A percentile compares a stretch with the other conserved stretches of the same genome.
Evolutionary conservation across 2,329 filamentous ascomycete species (phyloP).

Genomic region (Plectosphaerella cucumerina): DNA sequence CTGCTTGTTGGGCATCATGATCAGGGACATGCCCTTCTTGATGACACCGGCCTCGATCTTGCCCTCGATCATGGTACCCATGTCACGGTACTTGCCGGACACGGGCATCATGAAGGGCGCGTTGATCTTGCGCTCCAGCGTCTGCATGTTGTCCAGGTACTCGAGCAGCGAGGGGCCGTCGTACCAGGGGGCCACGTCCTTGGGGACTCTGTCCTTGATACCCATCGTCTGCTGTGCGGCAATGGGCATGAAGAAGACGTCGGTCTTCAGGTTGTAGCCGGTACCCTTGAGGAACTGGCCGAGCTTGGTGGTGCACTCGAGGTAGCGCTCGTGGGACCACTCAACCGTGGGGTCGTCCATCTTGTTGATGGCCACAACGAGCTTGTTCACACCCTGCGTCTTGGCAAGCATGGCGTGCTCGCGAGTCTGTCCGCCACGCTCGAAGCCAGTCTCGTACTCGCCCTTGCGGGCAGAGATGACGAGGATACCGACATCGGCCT

Average conservation of each 20-base stretch:
- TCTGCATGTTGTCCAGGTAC: constrained; percentile 90
- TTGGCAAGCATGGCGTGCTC: constrained; percentile 98
- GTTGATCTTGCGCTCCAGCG: constrained; percentile 91
- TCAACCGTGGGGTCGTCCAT: constrained; percentile 98
- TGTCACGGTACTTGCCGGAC: constrained; percentile 91
- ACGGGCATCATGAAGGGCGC: constrained; percentile 99
- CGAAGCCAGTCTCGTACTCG: constrained; percentile 98
- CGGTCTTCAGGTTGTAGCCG: constrained; percentile 90
- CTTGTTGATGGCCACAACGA: constrained; percentile 95
- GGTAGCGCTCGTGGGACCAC: constrained; percentile 90
- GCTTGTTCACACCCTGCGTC: constrained; percentile 96
- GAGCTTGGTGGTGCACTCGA: constrained; percentile 90
- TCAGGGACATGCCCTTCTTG: constrained; percentile 79
- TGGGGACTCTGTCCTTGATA: constrained; percentile 83
- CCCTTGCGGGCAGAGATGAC: constrained; percentile 97
- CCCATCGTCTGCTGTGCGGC: constrained; percentile 82
- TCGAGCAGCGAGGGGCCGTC: constrained; percentile 87
- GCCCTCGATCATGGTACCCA: constrained; percentile 96
- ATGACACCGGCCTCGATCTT: constrained; percentile 94
- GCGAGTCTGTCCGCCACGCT: constrained; percentile 90
- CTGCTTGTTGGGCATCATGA: constrained; percentile 96
- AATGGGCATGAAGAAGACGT: constrained; percentile 94
- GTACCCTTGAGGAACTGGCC: constrained; percentile 83
- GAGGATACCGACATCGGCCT: constrained; percentile 89
- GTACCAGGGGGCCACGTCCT: constrained; percentile 76